Percentiles rank a stretch among this genome's conserved stretches.
phyloP scores from a whole-genome alignment of 2,329 filamentous ascomycete species.

The Apiospora koreana region DNA sequence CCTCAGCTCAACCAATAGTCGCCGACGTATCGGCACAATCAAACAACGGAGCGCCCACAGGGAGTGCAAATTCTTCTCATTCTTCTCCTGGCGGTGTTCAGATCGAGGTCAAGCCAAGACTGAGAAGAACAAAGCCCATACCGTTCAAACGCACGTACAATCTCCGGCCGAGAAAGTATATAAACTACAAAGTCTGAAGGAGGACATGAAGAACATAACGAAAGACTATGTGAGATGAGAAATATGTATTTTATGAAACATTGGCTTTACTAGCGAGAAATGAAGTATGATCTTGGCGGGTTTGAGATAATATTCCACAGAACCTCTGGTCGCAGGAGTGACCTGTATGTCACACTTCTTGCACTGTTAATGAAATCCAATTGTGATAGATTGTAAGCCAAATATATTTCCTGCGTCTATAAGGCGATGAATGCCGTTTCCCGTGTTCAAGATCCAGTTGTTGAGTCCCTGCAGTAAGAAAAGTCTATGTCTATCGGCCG shows the following conservation, averaged over 20 bases:
- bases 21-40: no score
- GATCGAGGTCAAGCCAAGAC: background rate
- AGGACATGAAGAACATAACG: background rate
- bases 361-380: no score
- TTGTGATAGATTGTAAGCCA: background rate
- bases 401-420: background rate
- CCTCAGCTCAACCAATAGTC: background rate
- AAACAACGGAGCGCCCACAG: background rate
- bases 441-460: background rate
- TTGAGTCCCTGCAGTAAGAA: no score
- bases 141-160: background rate
- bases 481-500: no score
- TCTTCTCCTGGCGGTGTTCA: background rate
- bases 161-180: background rate
- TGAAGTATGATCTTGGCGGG: no score
- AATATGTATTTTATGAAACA: background rate
- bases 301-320: background rate
- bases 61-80: background rate
- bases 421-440: background rate
- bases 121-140: background rate
- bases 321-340: background rate
- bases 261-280: no score
- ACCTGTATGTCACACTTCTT: no score
- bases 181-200: background rate
- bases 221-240: background rate